These are phyloP conservation scores for Alternaria panax DNA, from an alignment of 2,329 filamentous ascomycete genomes.

Conservation along the genomic window DNA sequence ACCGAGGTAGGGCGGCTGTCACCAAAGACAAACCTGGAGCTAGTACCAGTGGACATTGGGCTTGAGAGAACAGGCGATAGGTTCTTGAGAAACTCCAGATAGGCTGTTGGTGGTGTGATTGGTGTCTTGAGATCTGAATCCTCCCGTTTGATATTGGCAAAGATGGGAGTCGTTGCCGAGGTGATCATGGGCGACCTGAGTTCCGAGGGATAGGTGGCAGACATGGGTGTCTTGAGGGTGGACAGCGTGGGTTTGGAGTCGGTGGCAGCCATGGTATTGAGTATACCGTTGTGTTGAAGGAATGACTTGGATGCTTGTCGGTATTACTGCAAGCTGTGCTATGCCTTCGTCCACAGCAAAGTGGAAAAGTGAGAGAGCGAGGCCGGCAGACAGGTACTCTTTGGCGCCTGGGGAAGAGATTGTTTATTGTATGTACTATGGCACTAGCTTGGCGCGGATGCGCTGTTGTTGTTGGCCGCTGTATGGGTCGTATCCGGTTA, in stretches of 20 bases:
- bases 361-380: conserved; percentile 36
- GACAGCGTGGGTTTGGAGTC: conserved; percentile 52
- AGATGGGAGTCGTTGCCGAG: conserved; percentile 54
- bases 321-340: conserved; percentile 30
- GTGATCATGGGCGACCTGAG: conserved; percentile 70
- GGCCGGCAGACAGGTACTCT: conserved; percentile 36
- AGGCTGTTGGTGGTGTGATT: conserved; percentile 88
- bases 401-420: conserved; percentile 34
- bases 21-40: conserved; percentile 59
- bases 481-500: conserved; percentile 33
- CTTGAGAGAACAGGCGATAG: conserved; percentile 75
- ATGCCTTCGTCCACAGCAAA: conserved; percentile 38
- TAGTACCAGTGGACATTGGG: conserved; percentile 67
- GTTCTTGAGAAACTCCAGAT: conserved; percentile 90
- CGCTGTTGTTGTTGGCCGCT: conserved; percentile 45
- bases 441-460: conserved; percentile 37
- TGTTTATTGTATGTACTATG: conserved; percentile 45
- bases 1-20: conserved; percentile 51
- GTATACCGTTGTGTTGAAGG: conserved; percentile 28
- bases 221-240: conserved; percentile 64
- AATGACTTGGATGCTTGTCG: conserved; percentile 39
- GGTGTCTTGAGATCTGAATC: conserved; percentile 73
- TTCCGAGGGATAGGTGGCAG: conserved; percentile 64
- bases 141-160: conserved; percentile 69
- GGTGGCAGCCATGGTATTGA: conserved; percentile 48